A percentile compares a stretch with the other conserved stretches of the same genome.
phyloP scores from a whole-genome alignment of 257 asterid species.

The Buddleja alternifolia region DNA sequence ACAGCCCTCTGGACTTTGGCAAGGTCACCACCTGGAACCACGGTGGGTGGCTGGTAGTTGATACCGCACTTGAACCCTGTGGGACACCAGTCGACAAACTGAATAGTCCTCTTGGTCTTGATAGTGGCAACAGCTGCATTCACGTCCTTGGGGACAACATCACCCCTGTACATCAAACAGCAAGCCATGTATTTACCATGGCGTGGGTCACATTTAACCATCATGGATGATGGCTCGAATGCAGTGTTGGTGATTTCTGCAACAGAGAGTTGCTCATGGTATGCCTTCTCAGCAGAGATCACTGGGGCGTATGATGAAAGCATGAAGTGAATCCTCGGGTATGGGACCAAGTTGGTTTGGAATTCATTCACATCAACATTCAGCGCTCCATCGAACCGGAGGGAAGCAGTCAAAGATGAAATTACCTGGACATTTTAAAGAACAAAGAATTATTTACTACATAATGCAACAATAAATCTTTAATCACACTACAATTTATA shows the following conservation, averaged over 20 bases:
- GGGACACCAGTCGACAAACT: slow-evolving; percentile 63
- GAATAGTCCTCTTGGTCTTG: slow-evolving; percentile 63
- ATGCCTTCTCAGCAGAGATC: slow-evolving; percentile 64
- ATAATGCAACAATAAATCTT: neutral
- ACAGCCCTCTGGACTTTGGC: slow-evolving; percentile 65
- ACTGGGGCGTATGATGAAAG: slow-evolving; percentile 66
- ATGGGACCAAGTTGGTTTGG: slow-evolving; percentile 64
- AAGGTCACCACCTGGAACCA: slow-evolving; percentile 63
- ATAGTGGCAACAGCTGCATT: slow-evolving; percentile 60
- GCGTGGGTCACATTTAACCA: slow-evolving; percentile 62
- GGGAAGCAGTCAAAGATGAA: slow-evolving; percentile 56
- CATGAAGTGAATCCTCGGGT: slow-evolving; percentile 63
- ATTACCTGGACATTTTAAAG: slow-evolving; percentile 38
- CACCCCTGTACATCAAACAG: slow-evolving; percentile 60
- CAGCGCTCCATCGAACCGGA: slow-evolving; percentile 58
- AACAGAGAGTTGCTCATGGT: slow-evolving; percentile 60
- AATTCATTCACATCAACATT: slow-evolving; percentile 62
- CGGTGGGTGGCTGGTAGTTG: slow-evolving; percentile 65
- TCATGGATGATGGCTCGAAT: slow-evolving; percentile 62
- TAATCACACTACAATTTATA: neutral
- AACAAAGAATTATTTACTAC: neutral
- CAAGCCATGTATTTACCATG: slow-evolving; percentile 64
- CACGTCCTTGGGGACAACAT: slow-evolving; percentile 57
- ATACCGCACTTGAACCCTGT: slow-evolving; percentile 63
- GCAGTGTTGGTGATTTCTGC: slow-evolving; percentile 68